Evolutionary conservation across 2,329 filamentous ascomycete genomes (phyloP).

Genomic region (Corniculantispora saksenae): DNA sequence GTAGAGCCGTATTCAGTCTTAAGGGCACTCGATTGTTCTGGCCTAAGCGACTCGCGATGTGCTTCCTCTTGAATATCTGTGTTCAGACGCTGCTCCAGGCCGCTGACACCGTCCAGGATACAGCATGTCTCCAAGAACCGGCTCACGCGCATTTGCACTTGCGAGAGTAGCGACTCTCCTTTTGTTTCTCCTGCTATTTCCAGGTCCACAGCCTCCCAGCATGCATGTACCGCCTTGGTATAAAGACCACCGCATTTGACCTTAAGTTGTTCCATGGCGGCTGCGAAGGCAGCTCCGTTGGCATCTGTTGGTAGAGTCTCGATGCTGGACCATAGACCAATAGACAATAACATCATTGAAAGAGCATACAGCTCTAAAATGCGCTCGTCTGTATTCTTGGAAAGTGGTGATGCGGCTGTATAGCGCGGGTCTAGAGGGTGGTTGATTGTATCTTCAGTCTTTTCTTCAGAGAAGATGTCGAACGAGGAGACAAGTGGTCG

Average conservation of each 20-base stretch:
- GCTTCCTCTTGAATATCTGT: constrained; percentile 44
- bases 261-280: constrained; percentile 62
- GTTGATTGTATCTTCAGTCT: constrained; percentile 40
- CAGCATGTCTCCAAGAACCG: constrained; percentile 62
- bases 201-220: constrained; percentile 69
- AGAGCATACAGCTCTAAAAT: constrained; percentile 72
- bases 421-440: constrained; percentile 65
- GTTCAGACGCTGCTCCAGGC: constrained; percentile 54
- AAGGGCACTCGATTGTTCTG: not conserved
- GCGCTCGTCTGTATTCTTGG: constrained; percentile 54
- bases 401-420: constrained; percentile 49
- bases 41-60: not conserved
- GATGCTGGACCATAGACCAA: constrained; percentile 74
- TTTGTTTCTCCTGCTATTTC: constrained; percentile 50
- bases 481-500: constrained; percentile 72
- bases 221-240: constrained; percentile 72
- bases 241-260: constrained; percentile 73
- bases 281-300: constrained; percentile 56
- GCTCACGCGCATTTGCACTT: constrained; percentile 55
- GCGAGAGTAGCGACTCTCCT: constrained; percentile 54
- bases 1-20: not conserved
- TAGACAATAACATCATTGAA: constrained; percentile 70
- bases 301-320: constrained; percentile 49
- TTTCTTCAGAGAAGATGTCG: constrained; percentile 60
- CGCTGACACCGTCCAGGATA: constrained; percentile 60